Base-by-base conservation (phyloP, 768 basidiomycete genomes). In the Omphalotus guepiniiformis region DNA sequence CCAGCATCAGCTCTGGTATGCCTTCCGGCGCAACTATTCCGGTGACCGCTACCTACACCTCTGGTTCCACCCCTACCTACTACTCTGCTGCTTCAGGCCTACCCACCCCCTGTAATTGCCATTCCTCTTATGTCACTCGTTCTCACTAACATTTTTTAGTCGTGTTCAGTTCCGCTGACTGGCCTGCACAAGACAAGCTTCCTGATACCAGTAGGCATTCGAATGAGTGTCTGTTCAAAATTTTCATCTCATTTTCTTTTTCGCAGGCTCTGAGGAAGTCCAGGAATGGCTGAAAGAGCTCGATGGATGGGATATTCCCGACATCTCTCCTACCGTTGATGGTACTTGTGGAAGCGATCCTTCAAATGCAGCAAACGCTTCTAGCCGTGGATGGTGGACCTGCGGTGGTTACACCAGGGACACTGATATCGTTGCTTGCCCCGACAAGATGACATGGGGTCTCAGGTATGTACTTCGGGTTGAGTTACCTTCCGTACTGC, bases 311-410 rank as follows among this genome's bases (percentile, higher is more conserved):
- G 43, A 81, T 51, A 86, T 93, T 49, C 92, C 92, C 1, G 55
- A 80, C 50, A 55, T 86, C 19, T n/a, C 61, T 6, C 78, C 79
- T 4, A 92, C 86, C 0, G 58, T 56, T 2, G 80, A 88, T 50
- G 86, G 86, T n/a, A 76, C 82, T 1, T 93, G 91, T 61, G 67
- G 55, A 11, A 72, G 72, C 40, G 78, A 88, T 55, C 72, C 83
- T 19, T 61, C 56, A 6, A 77, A 79, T 3, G 79, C 77, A 4
- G 68, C 76, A 0, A 63, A 83, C 36, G 78, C 83, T 27, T 67
- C 75, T n/a, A 63, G 63, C 37, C 79, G 79, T 54, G 90, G 90
- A 36, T 94, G 91, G 91, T 94, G 91, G 91, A 88, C 92, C 23
- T 94, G 91, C 56, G 87, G 89, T 57, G 84, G 84, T 9, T 73